Evolutionary conservation across 805 yeast species (phyloP).

Genomic region (Schizosaccharomyces osmophilus): DNA sequence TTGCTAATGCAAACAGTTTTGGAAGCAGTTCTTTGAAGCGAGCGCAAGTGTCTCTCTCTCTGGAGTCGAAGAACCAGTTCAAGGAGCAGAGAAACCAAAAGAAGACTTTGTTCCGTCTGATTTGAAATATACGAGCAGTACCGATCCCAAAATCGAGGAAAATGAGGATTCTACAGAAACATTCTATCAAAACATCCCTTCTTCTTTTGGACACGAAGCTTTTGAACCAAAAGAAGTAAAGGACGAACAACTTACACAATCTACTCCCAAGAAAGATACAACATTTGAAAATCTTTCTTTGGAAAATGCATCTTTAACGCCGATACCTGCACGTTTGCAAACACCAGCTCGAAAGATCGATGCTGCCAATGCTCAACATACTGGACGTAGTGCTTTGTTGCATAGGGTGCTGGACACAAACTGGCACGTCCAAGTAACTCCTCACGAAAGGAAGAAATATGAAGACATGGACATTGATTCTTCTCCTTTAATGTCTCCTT

Average conservation of each 20-base stretch:
- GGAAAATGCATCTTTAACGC: background rate
- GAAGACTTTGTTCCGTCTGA: background rate
- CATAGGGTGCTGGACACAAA: slow-evolving; percentile 15
- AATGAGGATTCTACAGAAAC: background rate
- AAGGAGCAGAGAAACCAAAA: background rate
- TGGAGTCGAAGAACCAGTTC: slow-evolving; percentile 22
- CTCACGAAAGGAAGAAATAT: slow-evolving; percentile 7
- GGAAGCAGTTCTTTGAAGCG: slow-evolving; percentile 58
- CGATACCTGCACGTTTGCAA: background rate
- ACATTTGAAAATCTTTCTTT: background rate
- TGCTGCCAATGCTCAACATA: background rate
- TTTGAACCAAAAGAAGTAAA: background rate
- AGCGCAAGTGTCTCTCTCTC: slow-evolving; percentile 41
- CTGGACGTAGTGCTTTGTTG: slow-evolving; percentile 6
- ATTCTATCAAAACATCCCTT: background rate
- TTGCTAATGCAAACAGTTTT: slow-evolving; percentile 20
- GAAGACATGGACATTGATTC: background rate
- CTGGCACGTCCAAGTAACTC: slow-evolving; percentile 17
- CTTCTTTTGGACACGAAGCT: background rate
- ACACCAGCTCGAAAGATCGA: background rate
- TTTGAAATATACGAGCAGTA: background rate
- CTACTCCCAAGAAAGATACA: background rate
- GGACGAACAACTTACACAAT: background rate
- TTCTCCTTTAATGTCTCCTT: background rate
- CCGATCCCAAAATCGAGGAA: background rate